These are phyloP conservation scores for Lasiodiplodia theobromae DNA, from an alignment of 2,329 filamentous ascomycete species.

Conservation along the genomic window DNA sequence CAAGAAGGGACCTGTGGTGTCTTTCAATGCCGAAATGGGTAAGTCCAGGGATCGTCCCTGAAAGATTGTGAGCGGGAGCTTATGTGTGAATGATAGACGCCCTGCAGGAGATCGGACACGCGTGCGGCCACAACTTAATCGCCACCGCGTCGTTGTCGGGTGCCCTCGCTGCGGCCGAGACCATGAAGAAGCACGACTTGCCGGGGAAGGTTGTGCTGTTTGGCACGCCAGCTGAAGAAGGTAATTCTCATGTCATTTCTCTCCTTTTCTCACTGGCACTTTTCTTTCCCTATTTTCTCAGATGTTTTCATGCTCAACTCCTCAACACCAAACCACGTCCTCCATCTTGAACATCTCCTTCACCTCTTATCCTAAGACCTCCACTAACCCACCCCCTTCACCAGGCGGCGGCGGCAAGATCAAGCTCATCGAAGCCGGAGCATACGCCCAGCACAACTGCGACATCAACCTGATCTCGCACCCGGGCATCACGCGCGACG, in stretches of 20 bases:
- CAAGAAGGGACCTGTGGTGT: conserved; percentile 54
- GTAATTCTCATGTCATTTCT: conserved; percentile 5
- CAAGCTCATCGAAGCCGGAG: conserved; percentile 52
- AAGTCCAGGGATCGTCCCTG: not conserved
- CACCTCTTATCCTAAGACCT: not conserved
- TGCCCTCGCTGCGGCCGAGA: conserved; percentile 47
- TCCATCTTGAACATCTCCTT: not conserved
- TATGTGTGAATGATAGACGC: conserved; percentile 41
- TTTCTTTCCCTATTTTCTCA: not conserved
- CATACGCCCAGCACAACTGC: conserved; percentile 47
- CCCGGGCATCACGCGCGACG: conserved; percentile 48
- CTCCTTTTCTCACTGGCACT: not conserved
- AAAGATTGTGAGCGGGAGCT: not conserved
- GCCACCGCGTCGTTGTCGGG: conserved; percentile 48
- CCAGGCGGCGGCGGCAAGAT: conserved; percentile 56
- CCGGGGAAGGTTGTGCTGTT: conserved; percentile 49
- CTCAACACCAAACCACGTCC: not conserved
- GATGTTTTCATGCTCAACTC: not conserved
- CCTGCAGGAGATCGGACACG: conserved; percentile 51
- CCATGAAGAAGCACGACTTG: conserved; percentile 39
- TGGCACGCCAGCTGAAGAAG: conserved; percentile 56
- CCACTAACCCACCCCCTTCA: not conserved
- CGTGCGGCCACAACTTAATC: conserved; percentile 57
- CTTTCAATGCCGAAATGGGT: conserved; percentile 53
- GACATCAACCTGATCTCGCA: conserved; percentile 40